Evolutionary conservation across 169 alveolate genomes (phyloP), one percentile per base, ranked within the genome.

Genomic region (Plasmodium knowlesi): DNA sequence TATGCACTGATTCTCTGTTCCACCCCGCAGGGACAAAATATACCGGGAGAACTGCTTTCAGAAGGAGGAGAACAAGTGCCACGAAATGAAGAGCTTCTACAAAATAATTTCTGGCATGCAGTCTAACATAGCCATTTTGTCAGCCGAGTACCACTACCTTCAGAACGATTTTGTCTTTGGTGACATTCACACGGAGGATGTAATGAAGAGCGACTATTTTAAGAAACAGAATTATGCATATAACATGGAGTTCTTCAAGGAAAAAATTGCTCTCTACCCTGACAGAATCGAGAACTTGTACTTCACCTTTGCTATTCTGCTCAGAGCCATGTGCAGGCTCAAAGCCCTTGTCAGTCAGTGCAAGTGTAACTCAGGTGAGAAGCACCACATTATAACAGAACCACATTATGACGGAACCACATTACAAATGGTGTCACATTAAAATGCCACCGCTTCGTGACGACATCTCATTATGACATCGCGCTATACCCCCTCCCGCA

Each of bases 31-130:
- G 94, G 57, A 90, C 71, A 72, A 43, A 41, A 90, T 90, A 1
- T 90, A 90, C 19, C n/a, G 41, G 79, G 94, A 90, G 9, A 90
- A 90, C 41, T 90, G 94, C 43, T 82, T 90, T 30, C 82, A 46
- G 72, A 85, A 92, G 53, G 96, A 71, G 30, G 84, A 90, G 53
- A 81, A 94, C 19, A 37, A 25, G 30, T 97, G 98, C 82, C 83
- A 93, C 73, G 96, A 95, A 70, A 95, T 94, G 76, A 97, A 95
- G 32, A 96, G 96, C 72, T 84, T 98, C 30, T 96, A 95, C 61
- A 82, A 97, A 73, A 92, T 97, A 3, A 90, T 98, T 2, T 96
- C 98, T 0, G 99, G 99, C 1, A 95, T 98, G 96, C 99, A 98
- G 73, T 92, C 98, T 16, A 91, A 96, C 41, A 95, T 98, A 16